Conservation (phyloP, 75 land plant genomes). For the Pinus taeda region DNA sequence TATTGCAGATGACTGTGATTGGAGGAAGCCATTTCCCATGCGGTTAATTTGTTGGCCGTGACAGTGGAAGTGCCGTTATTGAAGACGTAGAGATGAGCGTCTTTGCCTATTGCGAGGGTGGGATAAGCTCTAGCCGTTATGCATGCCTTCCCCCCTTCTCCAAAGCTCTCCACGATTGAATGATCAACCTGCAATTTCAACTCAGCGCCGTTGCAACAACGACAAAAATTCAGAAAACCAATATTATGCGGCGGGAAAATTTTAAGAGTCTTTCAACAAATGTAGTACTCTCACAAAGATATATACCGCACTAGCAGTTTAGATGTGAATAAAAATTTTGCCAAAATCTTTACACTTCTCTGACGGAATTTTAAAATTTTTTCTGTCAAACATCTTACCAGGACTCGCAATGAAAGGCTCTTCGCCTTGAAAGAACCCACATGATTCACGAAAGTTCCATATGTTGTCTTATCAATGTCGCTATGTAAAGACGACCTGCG, state of each 20-base stretch:
- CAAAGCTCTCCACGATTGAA: constrained; percentile 73
- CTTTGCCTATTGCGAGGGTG: constrained; percentile 11
- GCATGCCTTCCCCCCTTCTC: constrained; percentile 45
- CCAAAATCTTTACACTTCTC: too few relatives aligned
- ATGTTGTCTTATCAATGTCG: constrained; percentile 37
- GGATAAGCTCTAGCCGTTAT: constrained; percentile 70
- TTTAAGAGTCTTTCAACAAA: too few relatives aligned
- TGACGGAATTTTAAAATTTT: too few relatives aligned
- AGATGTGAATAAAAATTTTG: too few relatives aligned
- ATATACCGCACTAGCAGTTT: too few relatives aligned
- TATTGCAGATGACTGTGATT: too few relatives aligned
- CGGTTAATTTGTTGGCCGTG: constrained; percentile 19
- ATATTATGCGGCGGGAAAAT: too few relatives aligned
- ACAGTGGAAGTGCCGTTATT: constrained; percentile 49
- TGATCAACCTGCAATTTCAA: constrained; percentile 46
- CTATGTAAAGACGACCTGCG: constrained; percentile 47
- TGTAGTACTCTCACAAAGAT: too few relatives aligned
- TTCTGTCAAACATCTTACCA: not conserved
- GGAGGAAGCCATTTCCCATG: constrained; percentile 50
- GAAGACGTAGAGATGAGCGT: constrained; percentile 46
- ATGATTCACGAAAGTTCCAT: constrained; percentile 41
- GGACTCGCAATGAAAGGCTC: not conserved
- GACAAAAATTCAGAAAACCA: too few relatives aligned
- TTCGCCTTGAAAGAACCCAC: not conserved
- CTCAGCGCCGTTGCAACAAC: too few relatives aligned